These are phyloP conservation scores for Scheffersomyces parashehatae DNA, from an alignment of 1,139 yeast species.

Conservation along the genomic window DNA sequence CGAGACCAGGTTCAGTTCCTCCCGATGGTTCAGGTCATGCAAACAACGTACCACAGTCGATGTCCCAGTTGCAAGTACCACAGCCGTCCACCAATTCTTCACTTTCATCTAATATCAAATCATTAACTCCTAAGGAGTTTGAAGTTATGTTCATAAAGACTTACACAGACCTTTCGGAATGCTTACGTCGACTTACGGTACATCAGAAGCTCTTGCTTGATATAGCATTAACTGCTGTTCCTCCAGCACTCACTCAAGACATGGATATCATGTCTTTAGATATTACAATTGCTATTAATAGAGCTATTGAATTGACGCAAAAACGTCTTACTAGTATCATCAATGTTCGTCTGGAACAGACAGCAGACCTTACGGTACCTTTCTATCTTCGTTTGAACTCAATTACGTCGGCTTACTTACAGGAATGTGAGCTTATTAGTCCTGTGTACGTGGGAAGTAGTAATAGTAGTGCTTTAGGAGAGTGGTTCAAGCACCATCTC, in stretches of 20 bases:
- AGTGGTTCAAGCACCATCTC: conserved; percentile 67
- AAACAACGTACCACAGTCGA: conserved; percentile 1
- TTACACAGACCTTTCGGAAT: conserved; percentile 66
- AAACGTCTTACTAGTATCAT: conserved; percentile 75
- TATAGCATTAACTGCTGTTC: conserved; percentile 59
- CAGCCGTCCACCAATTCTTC: conserved; percentile 20
- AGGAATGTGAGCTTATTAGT: conserved; percentile 82
- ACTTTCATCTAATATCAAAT: conserved; percentile 58
- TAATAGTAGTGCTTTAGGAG: conserved; percentile 54
- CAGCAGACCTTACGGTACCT: conserved; percentile 53
- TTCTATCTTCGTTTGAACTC: conserved; percentile 68
- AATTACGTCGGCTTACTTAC: conserved; percentile 66
- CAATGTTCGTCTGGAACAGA: conserved; percentile 74
- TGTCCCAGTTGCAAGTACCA: conserved; percentile 9
- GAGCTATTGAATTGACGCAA: conserved; percentile 74
- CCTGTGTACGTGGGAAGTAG: conserved; percentile 66
- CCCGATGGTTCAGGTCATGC: conserved; percentile 13
- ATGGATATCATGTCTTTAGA: conserved; percentile 61
- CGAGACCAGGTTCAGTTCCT: conserved; percentile 33
- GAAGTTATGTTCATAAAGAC: conserved; percentile 66
- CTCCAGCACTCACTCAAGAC: conserved; percentile 32
- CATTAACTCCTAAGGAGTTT: conserved; percentile 72
- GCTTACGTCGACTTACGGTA: conserved; percentile 67
- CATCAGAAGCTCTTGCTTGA: conserved; percentile 83
- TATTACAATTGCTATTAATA: conserved; percentile 59